Evolutionary conservation across 2,329 filamentous ascomycete genomes (phyloP).

Genomic region (Sclerotinia trifoliorum): DNA sequence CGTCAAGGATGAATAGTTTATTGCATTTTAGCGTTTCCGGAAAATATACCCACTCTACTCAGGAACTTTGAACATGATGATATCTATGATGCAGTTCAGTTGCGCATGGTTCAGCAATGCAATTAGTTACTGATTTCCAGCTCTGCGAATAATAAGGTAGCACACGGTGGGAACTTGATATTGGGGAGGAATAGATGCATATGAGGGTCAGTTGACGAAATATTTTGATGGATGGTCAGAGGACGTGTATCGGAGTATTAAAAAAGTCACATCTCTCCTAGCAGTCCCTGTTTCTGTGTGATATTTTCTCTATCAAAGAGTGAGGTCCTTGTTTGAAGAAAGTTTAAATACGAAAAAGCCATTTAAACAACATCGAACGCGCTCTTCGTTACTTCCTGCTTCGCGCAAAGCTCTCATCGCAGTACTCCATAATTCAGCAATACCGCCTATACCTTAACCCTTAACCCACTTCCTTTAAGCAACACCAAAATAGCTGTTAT

Average conservation of each 20-base stretch:
- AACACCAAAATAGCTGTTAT: neutral
- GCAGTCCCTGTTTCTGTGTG: neutral
- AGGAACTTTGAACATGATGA: slow-evolving; percentile 17
- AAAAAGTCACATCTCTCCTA: neutral
- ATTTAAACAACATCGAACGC: neutral
- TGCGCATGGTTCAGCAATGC: slow-evolving; percentile 9
- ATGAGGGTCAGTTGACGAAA: neutral
- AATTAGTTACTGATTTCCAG: neutral
- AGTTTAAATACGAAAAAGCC: neutral
- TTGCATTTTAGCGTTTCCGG: slow-evolving; percentile 21
- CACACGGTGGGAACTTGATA: slow-evolving; percentile 6
- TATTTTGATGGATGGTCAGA: neutral
- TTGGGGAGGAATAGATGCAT: slow-evolving; percentile 2
- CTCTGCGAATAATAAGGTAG: slow-evolving; percentile 2
- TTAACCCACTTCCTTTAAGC: neutral
- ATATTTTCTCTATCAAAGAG: neutral
- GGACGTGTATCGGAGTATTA: neutral
- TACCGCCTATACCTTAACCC: neutral
- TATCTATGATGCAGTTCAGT: slow-evolving; percentile 12
- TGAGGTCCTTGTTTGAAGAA: neutral
- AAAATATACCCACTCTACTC: slow-evolving; percentile 23
- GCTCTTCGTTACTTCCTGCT: neutral
- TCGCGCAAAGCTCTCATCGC: no score
- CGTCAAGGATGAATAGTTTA: slow-evolving; percentile 45
- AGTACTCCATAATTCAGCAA: neutral